Percentiles rank a stretch among this genome's conserved stretches.
Evolutionary conservation across 2,329 filamentous ascomycete genomes (phyloP).

Genomic region (Aureobasidium sp.): DNA sequence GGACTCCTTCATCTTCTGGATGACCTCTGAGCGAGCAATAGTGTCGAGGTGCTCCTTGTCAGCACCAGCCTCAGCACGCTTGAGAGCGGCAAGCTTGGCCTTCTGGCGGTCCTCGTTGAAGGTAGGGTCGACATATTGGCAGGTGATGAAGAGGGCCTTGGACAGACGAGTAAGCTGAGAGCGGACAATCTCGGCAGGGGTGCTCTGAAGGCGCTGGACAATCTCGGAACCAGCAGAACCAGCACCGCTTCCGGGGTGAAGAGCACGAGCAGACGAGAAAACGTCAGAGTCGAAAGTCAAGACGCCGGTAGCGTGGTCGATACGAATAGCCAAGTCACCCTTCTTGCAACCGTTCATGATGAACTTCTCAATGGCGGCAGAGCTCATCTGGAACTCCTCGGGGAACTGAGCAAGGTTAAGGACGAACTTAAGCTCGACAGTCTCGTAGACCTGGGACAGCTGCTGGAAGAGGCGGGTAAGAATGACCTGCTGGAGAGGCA

Average conservation of each 20-base stretch:
- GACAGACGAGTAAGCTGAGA: conserved; percentile 87
- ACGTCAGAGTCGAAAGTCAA: conserved; percentile 97
- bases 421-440: conserved; percentile 88
- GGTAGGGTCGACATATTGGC: conserved; percentile 86
- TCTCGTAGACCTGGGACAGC: conserved; percentile 97
- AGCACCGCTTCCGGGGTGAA: conserved; percentile 71
- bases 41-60: conserved; percentile 84
- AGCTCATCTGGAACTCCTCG: conserved; percentile 86
- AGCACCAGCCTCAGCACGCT: conserved; percentile 76
- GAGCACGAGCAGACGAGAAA: conserved; percentile 91
- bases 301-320: conserved; percentile 90
- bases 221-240: conserved; percentile 82
- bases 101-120: conserved; percentile 75
- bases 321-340: conserved; percentile 90
- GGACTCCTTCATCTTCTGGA: conserved; percentile 94
- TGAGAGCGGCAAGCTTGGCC: conserved; percentile 69
- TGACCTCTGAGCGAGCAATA: conserved; percentile 77
- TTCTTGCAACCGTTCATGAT: conserved; percentile 99
- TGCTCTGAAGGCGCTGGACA: conserved; percentile 96
- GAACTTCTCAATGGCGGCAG: conserved; percentile 95
- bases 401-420: conserved; percentile 92
- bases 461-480: conserved; percentile 98
- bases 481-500: conserved; percentile 95
- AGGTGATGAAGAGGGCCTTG: conserved; percentile 84
- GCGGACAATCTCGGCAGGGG: conserved; percentile 92